Conservation (phyloP, 495 filamentous ascomycete genomes). For the Articulospora tetracladia region DNA sequence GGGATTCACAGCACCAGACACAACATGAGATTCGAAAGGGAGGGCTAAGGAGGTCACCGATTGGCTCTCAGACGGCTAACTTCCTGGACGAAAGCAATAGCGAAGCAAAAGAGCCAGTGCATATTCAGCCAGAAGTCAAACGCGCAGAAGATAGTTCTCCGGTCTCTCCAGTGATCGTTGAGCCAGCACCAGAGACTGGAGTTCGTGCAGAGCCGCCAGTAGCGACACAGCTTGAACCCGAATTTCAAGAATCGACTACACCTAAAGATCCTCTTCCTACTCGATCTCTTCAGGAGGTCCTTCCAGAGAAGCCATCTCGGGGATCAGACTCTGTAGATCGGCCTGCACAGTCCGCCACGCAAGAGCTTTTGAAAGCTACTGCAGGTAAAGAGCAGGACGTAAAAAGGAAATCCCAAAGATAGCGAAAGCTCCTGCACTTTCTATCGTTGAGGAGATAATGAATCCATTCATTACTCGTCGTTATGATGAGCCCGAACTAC, state of each 20-base stretch:
- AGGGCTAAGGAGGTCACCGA: conserved; percentile 16
- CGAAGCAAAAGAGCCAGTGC: background rate
- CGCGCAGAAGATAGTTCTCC: background rate
- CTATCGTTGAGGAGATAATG: background rate
- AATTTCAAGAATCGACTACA: background rate
- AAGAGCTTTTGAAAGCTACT: background rate
- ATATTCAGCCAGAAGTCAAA: background rate
- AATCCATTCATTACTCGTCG: background rate
- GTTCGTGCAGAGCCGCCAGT: background rate
- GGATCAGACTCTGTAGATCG: background rate
- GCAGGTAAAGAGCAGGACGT: background rate
- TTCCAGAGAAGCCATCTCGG: background rate
- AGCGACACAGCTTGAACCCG: background rate
- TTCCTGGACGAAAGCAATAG: background rate
- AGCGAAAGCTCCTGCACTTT: background rate
- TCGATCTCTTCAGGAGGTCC: background rate
- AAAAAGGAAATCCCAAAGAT: background rate
- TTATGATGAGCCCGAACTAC: conserved; percentile 58
- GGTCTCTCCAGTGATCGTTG: background rate
- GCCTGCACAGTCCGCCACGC: background rate
- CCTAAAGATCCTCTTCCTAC: background rate
- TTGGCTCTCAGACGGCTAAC: background rate
- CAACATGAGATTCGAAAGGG: background rate
- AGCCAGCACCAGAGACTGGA: background rate
- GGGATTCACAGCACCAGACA: background rate